Conservation (phyloP, 2,329 filamentous ascomycete species). For the Aureobasidium leucospermi region DNA sequence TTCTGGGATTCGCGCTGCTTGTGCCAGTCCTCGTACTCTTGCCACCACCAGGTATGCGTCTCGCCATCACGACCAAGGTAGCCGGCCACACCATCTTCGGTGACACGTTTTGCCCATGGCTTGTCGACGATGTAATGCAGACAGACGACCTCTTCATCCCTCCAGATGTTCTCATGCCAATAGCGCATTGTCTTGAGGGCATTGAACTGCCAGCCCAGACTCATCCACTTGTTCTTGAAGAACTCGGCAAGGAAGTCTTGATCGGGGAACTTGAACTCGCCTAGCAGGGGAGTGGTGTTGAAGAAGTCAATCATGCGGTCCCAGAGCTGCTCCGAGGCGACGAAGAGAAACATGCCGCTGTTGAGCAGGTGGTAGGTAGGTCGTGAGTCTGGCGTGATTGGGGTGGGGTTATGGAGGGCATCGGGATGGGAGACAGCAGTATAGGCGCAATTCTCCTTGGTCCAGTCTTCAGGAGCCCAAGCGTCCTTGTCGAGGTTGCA, state of each 20-base stretch:
- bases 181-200: conserved; percentile 49
- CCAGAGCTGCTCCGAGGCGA: conserved; percentile 34
- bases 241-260: conserved; percentile 48
- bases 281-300: conserved; percentile 32
- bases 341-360: conserved; percentile 45
- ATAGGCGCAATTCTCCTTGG: conserved; percentile 42
- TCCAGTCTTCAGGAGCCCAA: conserved; percentile 46
- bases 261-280: conserved; percentile 44
- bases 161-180: conserved; percentile 46
- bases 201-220: conserved; percentile 45
- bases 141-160: conserved; percentile 40
- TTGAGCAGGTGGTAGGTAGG: conserved; percentile 43
- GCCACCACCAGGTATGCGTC: conserved; percentile 49
- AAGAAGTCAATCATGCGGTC: conserved; percentile 35
- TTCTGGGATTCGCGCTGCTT: conserved; percentile 20
- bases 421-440: conserved; percentile 33
- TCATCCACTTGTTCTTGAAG: conserved; percentile 38
- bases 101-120: conserved; percentile 43
- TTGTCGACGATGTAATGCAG: conserved; percentile 52
- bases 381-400: conserved; percentile 25
- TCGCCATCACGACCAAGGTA: conserved; percentile 45
- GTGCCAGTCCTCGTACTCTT: conserved; percentile 37
- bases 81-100: conserved; percentile 37
- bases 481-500: conserved; percentile 45
- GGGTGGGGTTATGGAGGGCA: conserved; percentile 28